These are phyloP conservation scores for Paramecium pentaurelia DNA, from an alignment of 73 alveolate species.

Conservation along the genomic window DNA sequence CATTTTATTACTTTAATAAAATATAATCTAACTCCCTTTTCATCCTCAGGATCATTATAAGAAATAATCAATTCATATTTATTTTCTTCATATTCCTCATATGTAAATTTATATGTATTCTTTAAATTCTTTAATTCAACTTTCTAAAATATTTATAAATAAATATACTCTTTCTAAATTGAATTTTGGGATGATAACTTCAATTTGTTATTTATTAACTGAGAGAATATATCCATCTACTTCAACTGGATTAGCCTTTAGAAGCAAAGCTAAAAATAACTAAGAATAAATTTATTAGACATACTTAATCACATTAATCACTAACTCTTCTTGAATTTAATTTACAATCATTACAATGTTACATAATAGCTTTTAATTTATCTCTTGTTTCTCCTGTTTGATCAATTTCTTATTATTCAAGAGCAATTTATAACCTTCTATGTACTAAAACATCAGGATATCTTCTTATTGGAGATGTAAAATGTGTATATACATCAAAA, in stretches of 20 bases:
- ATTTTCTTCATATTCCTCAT: neutral
- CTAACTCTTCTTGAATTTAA: constrained; percentile 46
- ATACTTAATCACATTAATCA: constrained; percentile 55
- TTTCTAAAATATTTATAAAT: neutral
- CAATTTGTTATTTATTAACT: neutral
- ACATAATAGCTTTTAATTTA: constrained; percentile 14
- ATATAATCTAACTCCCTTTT: neutral
- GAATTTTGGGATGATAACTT: constrained; percentile 32
- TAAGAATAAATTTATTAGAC: neutral
- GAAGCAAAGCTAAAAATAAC: constrained; percentile 32
- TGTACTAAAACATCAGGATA: constrained; percentile 95
- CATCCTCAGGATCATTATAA: neutral
- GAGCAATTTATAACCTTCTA: constrained; percentile 79
- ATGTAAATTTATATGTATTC: neutral
- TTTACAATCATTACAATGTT: constrained; percentile 51
- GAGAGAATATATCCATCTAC: constrained; percentile 21
- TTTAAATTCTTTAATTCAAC: neutral
- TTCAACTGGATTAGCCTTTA: constrained; percentile 9
- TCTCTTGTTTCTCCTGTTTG: neutral
- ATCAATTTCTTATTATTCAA: constrained; percentile 61
- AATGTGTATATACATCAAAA: constrained; percentile 92
- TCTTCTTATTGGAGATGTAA: constrained; percentile 95
- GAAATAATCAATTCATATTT: neutral
- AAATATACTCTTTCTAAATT: constrained; percentile 41
- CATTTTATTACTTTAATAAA: neutral